Evolutionary conservation across 148 eudicot species (phyloP).

Genomic region (Vaccinium darrowii): DNA sequence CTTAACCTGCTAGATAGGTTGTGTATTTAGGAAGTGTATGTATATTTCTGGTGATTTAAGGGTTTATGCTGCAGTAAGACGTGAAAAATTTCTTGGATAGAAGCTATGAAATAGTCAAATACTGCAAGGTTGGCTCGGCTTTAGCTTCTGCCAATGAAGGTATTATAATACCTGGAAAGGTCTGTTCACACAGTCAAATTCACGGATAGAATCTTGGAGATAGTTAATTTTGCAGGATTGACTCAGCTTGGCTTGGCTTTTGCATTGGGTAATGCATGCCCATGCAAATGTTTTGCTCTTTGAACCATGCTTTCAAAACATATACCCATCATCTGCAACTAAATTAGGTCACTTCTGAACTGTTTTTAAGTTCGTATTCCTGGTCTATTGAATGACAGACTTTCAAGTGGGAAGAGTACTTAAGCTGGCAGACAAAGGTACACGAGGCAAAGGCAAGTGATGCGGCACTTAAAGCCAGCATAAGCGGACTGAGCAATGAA

Average conservation of each 20-base stretch:
- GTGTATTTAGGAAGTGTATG: neutral
- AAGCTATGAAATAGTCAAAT: neutral
- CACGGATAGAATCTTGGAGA: neutral
- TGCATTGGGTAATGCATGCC: neutral
- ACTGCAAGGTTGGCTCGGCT: neutral
- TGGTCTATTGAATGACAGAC: slow-evolving; percentile 43
- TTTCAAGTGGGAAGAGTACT: slow-evolving; percentile 87
- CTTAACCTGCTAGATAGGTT: neutral
- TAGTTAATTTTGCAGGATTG: neutral
- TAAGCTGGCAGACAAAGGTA: slow-evolving; percentile 62
- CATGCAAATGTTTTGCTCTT: too few species aligned
- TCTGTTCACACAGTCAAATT: neutral
- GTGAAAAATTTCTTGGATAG: neutral
- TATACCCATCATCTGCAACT: neutral
- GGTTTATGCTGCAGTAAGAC: neutral
- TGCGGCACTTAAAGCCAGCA: slow-evolving; percentile 64
- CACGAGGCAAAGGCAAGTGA: slow-evolving; percentile 79
- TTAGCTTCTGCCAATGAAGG: neutral
- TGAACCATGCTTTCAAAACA: neutral
- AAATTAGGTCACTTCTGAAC: neutral
- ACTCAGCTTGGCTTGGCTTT: neutral
- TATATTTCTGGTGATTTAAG: neutral
- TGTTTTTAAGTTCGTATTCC: neutral
- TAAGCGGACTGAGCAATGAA: slow-evolving; percentile 48
- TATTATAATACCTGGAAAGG: neutral